Percentiles rank a stretch among this genome's conserved stretches.
Evolutionary conservation across 495 filamentous ascomycete genomes (phyloP).

Genomic region (Xeromyces bisporus): DNA sequence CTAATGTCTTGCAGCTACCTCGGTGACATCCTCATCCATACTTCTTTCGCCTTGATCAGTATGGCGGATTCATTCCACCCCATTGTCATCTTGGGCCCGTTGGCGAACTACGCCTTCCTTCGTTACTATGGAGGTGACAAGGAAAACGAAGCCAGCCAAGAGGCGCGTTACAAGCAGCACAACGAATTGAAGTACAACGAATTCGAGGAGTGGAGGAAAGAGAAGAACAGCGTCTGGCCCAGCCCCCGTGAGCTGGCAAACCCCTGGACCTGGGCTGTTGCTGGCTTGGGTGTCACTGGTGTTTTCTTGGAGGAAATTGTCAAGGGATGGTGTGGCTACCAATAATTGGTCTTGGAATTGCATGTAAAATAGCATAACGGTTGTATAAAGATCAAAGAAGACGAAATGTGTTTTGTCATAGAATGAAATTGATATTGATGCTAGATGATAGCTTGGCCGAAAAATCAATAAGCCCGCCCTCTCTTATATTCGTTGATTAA

Average conservation of each 20-base stretch:
- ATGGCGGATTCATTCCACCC: constrained; percentile 34
- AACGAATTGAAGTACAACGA: constrained; percentile 33
- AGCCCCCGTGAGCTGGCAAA: constrained; percentile 26
- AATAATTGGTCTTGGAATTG: too few relatives aligned
- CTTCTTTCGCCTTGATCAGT: constrained; percentile 23
- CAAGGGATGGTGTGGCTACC: constrained; percentile 2
- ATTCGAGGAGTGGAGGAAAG: constrained; percentile 26
- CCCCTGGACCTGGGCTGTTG: constrained; percentile 36
- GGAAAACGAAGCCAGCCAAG: constrained; percentile 34
- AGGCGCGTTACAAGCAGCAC: constrained; percentile 27
- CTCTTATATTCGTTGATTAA: constrained; percentile 53
- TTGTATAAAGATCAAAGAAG: background rate
- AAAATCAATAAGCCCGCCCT: constrained; percentile 24
- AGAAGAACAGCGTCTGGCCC: constrained; percentile 44
- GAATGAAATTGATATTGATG: too few relatives aligned
- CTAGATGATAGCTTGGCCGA: background rate
- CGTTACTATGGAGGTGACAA: constrained; percentile 37
- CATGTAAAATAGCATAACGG: too few relatives aligned
- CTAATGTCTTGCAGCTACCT: constrained; percentile 30
- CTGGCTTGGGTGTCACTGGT: constrained; percentile 24
- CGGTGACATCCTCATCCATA: constrained; percentile 37
- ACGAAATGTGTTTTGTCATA: too few relatives aligned
- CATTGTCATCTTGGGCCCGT: constrained; percentile 32
- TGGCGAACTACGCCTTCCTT: constrained; percentile 41
- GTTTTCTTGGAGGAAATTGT: constrained; percentile 12